These are phyloP conservation scores for Myxozyma mucilagina DNA, from an alignment of 805 yeast species.

Conservation along the genomic window DNA sequence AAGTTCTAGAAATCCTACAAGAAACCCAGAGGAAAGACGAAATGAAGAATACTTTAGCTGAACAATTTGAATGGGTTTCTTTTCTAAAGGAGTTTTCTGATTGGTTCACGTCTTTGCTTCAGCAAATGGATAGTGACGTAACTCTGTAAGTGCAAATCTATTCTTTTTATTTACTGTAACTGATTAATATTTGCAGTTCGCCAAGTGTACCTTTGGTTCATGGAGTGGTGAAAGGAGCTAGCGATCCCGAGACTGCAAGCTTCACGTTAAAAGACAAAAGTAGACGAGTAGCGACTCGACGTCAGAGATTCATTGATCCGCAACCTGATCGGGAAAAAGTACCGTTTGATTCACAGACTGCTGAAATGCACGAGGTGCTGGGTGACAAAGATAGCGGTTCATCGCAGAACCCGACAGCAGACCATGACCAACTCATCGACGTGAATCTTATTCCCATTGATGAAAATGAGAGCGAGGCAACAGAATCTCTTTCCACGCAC, in stretches of 20 bases:
- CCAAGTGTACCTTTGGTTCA: background rate
- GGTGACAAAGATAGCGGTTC: background rate
- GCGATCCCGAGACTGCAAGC: background rate
- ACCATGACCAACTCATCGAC: too few relatives aligned
- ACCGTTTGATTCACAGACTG: slow-evolving; percentile 9
- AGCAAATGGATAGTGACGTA: background rate
- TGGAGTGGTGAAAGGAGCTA: background rate
- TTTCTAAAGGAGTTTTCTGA: background rate
- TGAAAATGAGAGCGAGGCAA: background rate
- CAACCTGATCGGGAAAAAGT: slow-evolving; percentile 12
- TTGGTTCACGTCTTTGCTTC: background rate
- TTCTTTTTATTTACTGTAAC: background rate
- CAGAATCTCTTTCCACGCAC: background rate
- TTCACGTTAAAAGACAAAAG: background rate
- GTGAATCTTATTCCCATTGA: background rate
- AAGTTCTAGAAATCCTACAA: background rate
- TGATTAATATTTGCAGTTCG: background rate
- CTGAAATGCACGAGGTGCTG: background rate
- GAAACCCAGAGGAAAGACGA: background rate
- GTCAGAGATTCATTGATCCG: background rate
- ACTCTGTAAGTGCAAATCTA: background rate
- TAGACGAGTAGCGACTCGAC: background rate
- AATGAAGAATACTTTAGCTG: background rate
- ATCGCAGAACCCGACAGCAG: background rate
- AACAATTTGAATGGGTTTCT: background rate